Evolutionary conservation across 352 stramenopile species (phyloP).

Genomic region (Phytopythium litorale): DNA sequence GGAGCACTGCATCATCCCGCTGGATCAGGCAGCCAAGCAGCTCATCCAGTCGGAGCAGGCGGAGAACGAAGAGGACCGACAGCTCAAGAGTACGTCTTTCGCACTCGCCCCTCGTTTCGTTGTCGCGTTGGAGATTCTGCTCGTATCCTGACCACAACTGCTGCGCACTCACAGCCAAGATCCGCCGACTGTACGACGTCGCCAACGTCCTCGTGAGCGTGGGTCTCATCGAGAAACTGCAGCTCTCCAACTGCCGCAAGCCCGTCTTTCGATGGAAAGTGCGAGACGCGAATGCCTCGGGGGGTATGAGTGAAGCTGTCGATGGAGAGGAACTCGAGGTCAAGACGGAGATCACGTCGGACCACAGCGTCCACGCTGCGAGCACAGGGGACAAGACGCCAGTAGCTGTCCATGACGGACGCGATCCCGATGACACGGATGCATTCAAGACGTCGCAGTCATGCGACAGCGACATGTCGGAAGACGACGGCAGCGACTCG

Average conservation of each 20-base stretch:
- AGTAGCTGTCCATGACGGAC: slow-evolving; percentile 4
- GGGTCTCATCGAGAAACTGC: slow-evolving; percentile 90
- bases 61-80: slow-evolving; percentile 65
- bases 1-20: slow-evolving; percentile 89
- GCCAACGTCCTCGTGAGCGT: slow-evolving; percentile 95
- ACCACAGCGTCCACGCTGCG: slow-evolving; percentile 1
- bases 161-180: slow-evolving; percentile 72
- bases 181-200: slow-evolving; percentile 96
- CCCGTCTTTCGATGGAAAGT: slow-evolving; percentile 81
- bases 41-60: slow-evolving; percentile 88
- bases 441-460: slow-evolving; percentile 53
- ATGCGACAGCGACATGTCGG: slow-evolving; percentile 56
- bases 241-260: slow-evolving; percentile 78
- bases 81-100: slow-evolving; percentile 70
- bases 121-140: not conserved
- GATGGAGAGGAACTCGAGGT: slow-evolving; percentile 12
- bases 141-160: not conserved
- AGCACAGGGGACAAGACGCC: not conserved
- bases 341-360: slow-evolving; percentile 10
- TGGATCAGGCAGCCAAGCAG: slow-evolving; percentile 92
- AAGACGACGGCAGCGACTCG: slow-evolving; percentile 48
- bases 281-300: slow-evolving; percentile 8
- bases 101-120: not conserved
- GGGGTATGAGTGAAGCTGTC: not conserved
- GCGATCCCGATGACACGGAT: slow-evolving; percentile 17